Conservation (phyloP, 306 rosid genomes). For the Trifolium dubium region DNA sequence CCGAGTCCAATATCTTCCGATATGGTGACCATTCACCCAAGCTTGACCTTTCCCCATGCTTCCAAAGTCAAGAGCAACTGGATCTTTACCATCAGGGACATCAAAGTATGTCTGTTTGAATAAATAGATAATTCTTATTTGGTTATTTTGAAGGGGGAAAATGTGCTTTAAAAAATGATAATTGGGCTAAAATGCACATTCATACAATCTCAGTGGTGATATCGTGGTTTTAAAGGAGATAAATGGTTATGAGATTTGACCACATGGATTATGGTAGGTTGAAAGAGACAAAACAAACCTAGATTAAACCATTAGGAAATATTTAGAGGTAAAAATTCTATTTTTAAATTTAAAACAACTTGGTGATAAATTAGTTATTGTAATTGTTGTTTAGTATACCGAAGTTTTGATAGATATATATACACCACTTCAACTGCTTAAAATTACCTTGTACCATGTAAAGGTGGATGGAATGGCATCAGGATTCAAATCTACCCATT, state of each 20-base stretch:
- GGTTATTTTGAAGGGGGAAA: conserved; percentile 10
- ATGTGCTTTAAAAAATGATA: conserved; percentile 14
- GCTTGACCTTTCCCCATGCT: conserved; percentile 99
- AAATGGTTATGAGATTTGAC: background rate
- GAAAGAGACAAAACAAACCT: background rate
- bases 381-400: background rate
- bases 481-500: conserved; percentile 65
- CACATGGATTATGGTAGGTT: background rate
- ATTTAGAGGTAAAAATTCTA: background rate
- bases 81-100: conserved; percentile 77
- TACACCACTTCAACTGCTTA: conserved; percentile 22
- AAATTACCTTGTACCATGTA: conserved; percentile 93
- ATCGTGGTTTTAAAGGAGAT: background rate
- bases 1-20: conserved; percentile 94
- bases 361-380: background rate
- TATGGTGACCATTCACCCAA: conserved; percentile 96
- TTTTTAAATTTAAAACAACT: background rate
- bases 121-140: conserved; percentile 24
- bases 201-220: background rate
- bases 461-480: conserved; percentile 68
- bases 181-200: conserved; percentile 12
- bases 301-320: background rate
- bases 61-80: conserved; percentile 81
- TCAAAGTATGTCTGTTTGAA: conserved; percentile 74
- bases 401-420: conserved; percentile 30